Conservation (phyloP, 306 rosid species). For the Nissolia schottii region DNA sequence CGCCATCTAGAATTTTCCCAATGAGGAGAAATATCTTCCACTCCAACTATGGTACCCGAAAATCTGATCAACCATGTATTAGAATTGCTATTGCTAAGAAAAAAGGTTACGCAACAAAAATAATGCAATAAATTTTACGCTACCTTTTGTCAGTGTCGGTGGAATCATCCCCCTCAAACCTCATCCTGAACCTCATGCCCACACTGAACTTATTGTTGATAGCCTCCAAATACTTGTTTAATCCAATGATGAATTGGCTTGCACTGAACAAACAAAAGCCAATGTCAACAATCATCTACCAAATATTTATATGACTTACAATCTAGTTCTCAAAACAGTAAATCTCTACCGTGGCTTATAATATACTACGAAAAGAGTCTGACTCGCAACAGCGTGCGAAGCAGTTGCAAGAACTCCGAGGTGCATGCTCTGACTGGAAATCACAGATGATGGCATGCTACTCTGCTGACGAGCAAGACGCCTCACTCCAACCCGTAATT, state of each 20-base stretch:
- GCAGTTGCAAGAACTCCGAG: conserved; percentile 97
- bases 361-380: conserved; percentile 69
- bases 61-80: conserved; percentile 50
- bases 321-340: background rate
- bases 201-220: conserved; percentile 47
- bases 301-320: background rate
- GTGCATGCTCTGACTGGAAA: conserved; percentile 96
- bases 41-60: conserved; percentile 82
- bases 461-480: conserved; percentile 73
- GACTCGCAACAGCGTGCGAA: conserved; percentile 81
- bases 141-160: conserved; percentile 90
- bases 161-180: conserved; percentile 85
- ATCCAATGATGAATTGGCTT: conserved; percentile 68
- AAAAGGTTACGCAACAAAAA: conserved; percentile 5
- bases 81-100: conserved; percentile 10
- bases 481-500: conserved; percentile 81
- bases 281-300: background rate
- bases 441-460: conserved; percentile 87
- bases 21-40: conserved; percentile 70
- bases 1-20: conserved; percentile 84
- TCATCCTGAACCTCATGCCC: conserved; percentile 84
- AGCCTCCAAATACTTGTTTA: conserved; percentile 67
- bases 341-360: conserved; percentile 75
- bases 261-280: conserved; percentile 46
- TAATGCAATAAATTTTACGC: background rate